A percentile compares a stretch with the other conserved stretches of the same genome.
Conservation (phyloP, 768 basidiomycete genomes). For the Russula lepida region DNA sequence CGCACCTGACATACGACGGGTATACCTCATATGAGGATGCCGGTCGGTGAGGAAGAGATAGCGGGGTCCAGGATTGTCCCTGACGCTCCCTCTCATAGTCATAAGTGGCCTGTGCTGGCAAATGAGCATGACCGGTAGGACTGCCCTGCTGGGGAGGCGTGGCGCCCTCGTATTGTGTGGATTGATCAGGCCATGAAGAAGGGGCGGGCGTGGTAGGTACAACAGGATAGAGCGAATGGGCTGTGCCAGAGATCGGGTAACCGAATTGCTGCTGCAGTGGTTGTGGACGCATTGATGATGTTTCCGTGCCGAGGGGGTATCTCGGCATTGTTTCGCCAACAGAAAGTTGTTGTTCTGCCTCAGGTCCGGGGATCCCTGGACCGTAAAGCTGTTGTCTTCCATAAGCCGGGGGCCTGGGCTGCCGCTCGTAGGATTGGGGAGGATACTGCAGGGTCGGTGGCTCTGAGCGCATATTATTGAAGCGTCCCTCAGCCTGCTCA, state of each 20-base stretch:
- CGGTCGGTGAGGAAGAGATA: background rate
- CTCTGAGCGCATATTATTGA: background rate
- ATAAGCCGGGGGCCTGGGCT: background rate
- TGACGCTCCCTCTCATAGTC: constrained; percentile 15
- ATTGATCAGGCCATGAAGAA: constrained; percentile 13
- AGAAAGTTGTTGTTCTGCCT: constrained; percentile 5
- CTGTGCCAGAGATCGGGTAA: constrained; percentile 3
- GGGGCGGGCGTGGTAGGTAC: background rate
- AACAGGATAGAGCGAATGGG: constrained; percentile 10
- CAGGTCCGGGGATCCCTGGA: constrained; percentile 13
- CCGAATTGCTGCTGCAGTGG: constrained; percentile 6
- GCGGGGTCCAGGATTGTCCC: constrained; percentile 13
- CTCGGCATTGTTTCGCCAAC: constrained; percentile 2
- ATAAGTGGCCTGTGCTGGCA: constrained; percentile 5
- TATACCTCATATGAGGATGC: constrained; percentile 8
- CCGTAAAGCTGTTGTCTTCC: constrained; percentile 10
- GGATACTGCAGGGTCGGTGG: background rate
- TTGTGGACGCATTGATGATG: constrained; percentile 3
- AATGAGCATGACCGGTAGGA: background rate
- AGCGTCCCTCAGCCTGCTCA: constrained; percentile 9
- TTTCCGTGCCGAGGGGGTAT: background rate
- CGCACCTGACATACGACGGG: constrained; percentile 14
- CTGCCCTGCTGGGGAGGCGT: constrained; percentile 6
- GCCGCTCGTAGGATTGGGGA: constrained; percentile 7
- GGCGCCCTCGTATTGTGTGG: constrained; percentile 11